A percentile compares a stretch with the other conserved stretches of the same genome.
Evolutionary conservation across 108 stramenopile genomes (phyloP).

Genomic region (Phaeodactylum tricornutum): DNA sequence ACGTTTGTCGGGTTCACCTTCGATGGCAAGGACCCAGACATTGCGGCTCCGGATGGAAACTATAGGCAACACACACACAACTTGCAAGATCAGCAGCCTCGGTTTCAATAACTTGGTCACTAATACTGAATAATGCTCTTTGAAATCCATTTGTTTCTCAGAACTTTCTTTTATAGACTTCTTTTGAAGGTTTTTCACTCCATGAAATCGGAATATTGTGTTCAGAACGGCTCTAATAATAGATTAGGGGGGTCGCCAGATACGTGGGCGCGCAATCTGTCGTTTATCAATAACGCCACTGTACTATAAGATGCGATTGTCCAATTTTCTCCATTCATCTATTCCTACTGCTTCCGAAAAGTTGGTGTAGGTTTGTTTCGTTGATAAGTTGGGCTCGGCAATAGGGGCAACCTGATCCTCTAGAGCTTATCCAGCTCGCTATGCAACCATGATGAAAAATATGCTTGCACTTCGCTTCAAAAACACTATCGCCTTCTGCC

Average conservation of each 20-base stretch:
- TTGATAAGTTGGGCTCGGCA: neutral
- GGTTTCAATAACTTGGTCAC: neutral
- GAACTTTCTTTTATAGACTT: neutral
- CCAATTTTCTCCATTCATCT: neutral
- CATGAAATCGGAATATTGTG: neutral
- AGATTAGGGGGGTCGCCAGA: too few species aligned
- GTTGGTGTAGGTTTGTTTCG: neutral
- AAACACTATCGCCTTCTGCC: constrained; percentile 1
- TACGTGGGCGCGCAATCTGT: neutral
- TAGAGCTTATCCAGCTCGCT: neutral
- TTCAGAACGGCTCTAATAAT: too few species aligned
- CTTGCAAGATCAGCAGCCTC: neutral
- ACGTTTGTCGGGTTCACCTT: constrained; percentile 82
- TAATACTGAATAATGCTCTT: neutral
- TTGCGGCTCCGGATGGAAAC: constrained; percentile 2
- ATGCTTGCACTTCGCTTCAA: constrained; percentile 3
- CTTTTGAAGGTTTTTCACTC: neutral
- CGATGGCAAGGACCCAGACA: constrained; percentile 39
- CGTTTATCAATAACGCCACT: neutral
- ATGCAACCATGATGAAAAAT: constrained; percentile 8
- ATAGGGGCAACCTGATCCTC: constrained; percentile 1
- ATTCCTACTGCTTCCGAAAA: neutral
- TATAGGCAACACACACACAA: constrained; percentile 2
- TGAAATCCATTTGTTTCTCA: neutral
- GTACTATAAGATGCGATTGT: neutral